Evolutionary conservation across 805 yeast species (phyloP).

Genomic region (Candida morakotiae): DNA sequence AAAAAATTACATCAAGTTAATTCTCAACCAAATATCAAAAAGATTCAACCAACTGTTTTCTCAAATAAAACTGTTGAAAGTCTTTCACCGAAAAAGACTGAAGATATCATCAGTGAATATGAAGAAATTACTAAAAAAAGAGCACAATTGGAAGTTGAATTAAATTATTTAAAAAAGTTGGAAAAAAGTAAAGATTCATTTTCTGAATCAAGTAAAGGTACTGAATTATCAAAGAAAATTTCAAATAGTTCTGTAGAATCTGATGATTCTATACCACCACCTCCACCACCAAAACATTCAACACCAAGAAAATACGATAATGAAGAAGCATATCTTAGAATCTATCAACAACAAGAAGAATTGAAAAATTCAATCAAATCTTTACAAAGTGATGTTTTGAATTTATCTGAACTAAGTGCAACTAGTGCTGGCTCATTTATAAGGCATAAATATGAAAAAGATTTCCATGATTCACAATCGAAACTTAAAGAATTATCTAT

Average conservation of each 20-base stretch:
- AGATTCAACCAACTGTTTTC: constrained; percentile 10
- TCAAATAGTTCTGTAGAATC: constrained; percentile 11
- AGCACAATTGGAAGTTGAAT: constrained; percentile 37
- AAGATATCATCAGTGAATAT: constrained; percentile 14
- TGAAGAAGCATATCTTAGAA: constrained; percentile 9
- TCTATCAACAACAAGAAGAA: constrained; percentile 32
- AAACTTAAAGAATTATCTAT: constrained; percentile 21
- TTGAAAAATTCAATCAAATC: constrained; percentile 38
- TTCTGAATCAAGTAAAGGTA: constrained; percentile 28
- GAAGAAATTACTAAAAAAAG: constrained; percentile 31
- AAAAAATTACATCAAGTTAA: constrained; percentile 6
- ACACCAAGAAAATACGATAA: constrained; percentile 9
- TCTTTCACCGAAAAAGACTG: constrained; percentile 16
- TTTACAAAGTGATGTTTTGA: constrained; percentile 42
- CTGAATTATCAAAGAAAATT: constrained; percentile 32
- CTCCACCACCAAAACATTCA: constrained; percentile 34
- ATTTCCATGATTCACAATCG: constrained; percentile 17
- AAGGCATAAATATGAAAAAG: constrained; percentile 59
- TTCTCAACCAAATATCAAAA: constrained; percentile 5
- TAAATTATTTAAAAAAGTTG: constrained; percentile 28
- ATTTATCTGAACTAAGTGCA: constrained; percentile 72
- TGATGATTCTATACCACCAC: constrained; percentile 34
- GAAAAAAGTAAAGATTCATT: constrained; percentile 14
- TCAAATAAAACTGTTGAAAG: constrained; percentile 22
- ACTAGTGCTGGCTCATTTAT: constrained; percentile 85